These are phyloP conservation scores for Murraya paniculata DNA, from an alignment of 345 rosid species.

Conservation along the genomic window DNA sequence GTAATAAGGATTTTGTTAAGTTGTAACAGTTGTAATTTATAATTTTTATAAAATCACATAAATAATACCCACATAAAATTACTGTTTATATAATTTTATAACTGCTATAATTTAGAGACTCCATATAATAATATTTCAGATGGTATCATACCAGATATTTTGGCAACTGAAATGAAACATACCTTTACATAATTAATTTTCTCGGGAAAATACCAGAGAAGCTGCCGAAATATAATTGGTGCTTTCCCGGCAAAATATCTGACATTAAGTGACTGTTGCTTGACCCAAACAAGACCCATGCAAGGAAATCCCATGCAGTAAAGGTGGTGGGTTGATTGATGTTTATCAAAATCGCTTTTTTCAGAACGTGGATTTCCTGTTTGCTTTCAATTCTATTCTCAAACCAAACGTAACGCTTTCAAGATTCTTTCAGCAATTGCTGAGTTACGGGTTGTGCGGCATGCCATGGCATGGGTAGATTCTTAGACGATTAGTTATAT, in stretches of 20 bases:
- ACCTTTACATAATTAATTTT: background rate
- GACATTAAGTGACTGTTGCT: background rate
- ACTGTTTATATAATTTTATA: too few relatives aligned
- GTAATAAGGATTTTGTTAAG: too few relatives aligned
- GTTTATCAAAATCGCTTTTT: background rate
- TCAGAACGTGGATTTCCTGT: background rate
- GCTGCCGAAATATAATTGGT: background rate
- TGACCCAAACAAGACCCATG: background rate
- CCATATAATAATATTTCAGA: background rate
- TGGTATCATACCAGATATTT: background rate
- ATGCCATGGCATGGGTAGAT: background rate
- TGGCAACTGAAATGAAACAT: background rate
- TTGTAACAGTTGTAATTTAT: too few relatives aligned
- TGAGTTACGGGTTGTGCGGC: background rate
- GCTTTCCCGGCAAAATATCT: background rate
- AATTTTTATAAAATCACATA: too few relatives aligned
- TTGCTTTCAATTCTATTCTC: background rate
- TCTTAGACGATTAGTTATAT: background rate
- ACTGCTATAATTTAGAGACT: too few relatives aligned
- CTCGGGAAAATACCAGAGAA: background rate
- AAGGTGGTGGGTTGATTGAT: too few relatives aligned
- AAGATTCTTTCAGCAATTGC: background rate
- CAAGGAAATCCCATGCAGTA: too few relatives aligned
- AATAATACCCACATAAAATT: too few relatives aligned
- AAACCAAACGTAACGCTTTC: background rate